Evolutionary conservation across 1,284 basidiomycete genomes (phyloP), one percentile per base, ranked within the genome.

Genomic region (Trichosporon sp.): DNA sequence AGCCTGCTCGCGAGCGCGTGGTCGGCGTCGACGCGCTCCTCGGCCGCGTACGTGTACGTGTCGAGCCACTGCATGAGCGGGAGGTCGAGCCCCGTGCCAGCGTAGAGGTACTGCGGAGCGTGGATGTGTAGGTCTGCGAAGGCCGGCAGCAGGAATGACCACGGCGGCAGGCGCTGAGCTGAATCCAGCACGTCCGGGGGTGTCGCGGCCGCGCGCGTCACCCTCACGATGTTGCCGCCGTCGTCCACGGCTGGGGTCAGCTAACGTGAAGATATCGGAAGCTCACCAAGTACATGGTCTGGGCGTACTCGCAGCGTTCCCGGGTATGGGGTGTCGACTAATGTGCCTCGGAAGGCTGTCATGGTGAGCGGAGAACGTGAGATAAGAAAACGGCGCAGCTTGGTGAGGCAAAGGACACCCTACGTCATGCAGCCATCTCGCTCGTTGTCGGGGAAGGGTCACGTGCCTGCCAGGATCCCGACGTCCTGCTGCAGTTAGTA

Each of bases 81-180:
- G 3, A 92, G 86, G 77, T 94, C 90, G 6, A 93, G 85, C 0
- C 92, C 92, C 5, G 89, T 92, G 2, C 92, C 92, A 71, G 92
- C 90, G 72, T 93, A 93, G 44, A 93, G 85, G 77, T 91, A 93
- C 77, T 94, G 92, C 1, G 92, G 91, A 0, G 92, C 91, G 78
- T 95, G 92, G 0, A 93, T 85, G 77, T 93, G 92, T 9, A 92
- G 84, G 79, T 93, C 92, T 73, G 87, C 87, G 79, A 93, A 95
- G 0, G 89, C 88, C 0, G 92, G 92, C 5, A 91, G 74, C 42
- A 94, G 71, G 80, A 93, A 92, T 56, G 85, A 86, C 25, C 89
- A 89, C 2, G 72, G 23, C 1, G 53, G 27, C 1, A 68, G 56
- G 2, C 35, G 35, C 11, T n/a, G 27, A n/a, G 64, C 38, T 6